Evolutionary conservation across 306 rosid genomes (phyloP).

Genomic region (Malus sieversii): DNA sequence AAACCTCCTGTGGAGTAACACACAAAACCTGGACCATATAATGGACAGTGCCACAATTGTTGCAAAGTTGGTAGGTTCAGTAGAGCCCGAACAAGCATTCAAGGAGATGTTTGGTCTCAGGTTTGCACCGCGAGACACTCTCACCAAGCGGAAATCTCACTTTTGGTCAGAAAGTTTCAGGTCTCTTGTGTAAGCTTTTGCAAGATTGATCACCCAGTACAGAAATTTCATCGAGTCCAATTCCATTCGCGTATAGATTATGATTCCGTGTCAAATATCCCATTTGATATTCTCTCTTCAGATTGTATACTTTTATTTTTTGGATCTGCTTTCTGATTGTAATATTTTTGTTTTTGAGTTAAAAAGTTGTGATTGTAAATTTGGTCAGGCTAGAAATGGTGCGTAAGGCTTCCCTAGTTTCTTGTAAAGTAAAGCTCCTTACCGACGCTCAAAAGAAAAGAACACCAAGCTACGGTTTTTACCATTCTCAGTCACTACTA

Average conservation of each 20-base stretch:
- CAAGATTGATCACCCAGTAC: neutral
- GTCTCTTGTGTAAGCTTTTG: conserved; percentile 39
- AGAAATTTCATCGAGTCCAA: conserved; percentile 11
- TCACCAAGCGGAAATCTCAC: conserved; percentile 29
- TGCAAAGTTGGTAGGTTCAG: conserved; percentile 65
- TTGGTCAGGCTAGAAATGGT: conserved; percentile 8
- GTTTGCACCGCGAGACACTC: conserved; percentile 57
- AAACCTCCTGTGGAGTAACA: conserved; percentile 53
- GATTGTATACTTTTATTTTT: conserved; percentile 3
- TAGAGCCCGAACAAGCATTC: conserved; percentile 72
- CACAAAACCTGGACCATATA: conserved; percentile 53
- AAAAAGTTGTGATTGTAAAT: conserved; percentile 23
- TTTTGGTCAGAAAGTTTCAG: conserved; percentile 42
- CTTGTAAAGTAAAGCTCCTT: conserved; percentile 1
- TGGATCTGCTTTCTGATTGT: conserved; percentile 10
- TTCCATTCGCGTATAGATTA: conserved; percentile 20
- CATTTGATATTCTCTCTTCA: neutral
- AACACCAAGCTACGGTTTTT: too few relatives aligned
- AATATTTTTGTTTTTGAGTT: neutral
- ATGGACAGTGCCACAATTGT: conserved; percentile 70
- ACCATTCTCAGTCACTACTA: too few relatives aligned
- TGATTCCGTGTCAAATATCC: conserved; percentile 6
- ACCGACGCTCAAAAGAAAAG: neutral
- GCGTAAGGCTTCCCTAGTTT: neutral
- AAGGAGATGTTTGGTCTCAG: conserved; percentile 99